Percentiles rank a stretch among this genome's conserved stretches.
Conservation (phyloP, 257 asterid genomes). For the Solanum piurae region DNA sequence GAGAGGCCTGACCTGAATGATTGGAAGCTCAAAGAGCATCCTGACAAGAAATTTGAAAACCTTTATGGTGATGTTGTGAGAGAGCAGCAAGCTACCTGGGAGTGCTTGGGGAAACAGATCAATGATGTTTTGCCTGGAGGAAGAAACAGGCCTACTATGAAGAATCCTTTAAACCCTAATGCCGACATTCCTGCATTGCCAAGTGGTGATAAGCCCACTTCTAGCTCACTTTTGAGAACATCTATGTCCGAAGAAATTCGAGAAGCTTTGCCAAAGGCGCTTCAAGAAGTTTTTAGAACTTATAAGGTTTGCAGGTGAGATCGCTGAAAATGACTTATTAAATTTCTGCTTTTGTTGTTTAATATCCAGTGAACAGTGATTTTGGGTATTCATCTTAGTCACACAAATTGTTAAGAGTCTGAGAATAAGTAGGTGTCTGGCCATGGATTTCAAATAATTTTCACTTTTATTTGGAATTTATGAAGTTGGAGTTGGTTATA, state of each 20-base stretch:
- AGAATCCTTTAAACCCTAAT: conserved; percentile 4
- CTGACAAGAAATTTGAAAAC: conserved; percentile 48
- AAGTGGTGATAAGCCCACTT: neutral
- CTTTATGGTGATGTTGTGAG: conserved; percentile 33
- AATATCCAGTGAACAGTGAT: neutral
- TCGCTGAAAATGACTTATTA: neutral
- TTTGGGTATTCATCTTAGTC: neutral
- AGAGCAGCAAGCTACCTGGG: conserved; percentile 52
- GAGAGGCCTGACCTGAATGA: conserved; percentile 40
- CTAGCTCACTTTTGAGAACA: conserved; percentile 20
- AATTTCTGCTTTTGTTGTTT: neutral
- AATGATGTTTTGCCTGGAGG: conserved; percentile 3
- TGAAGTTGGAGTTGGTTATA: neutral
- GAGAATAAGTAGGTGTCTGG: neutral
- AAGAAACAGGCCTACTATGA: conserved; percentile 18
- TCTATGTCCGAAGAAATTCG: conserved; percentile 56
- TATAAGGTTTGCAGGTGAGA: conserved; percentile 81
- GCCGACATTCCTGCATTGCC: neutral
- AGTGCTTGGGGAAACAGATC: conserved; percentile 24
- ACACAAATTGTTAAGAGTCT: neutral
- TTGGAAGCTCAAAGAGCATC: conserved; percentile 72
- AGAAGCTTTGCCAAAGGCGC: conserved; percentile 49
- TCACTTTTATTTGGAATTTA: neutral
- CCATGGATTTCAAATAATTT: neutral
- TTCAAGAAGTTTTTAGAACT: conserved; percentile 45